Conservation (phyloP, 2,329 filamentous ascomycete genomes). For the Chrysosporium queenslandicum region DNA sequence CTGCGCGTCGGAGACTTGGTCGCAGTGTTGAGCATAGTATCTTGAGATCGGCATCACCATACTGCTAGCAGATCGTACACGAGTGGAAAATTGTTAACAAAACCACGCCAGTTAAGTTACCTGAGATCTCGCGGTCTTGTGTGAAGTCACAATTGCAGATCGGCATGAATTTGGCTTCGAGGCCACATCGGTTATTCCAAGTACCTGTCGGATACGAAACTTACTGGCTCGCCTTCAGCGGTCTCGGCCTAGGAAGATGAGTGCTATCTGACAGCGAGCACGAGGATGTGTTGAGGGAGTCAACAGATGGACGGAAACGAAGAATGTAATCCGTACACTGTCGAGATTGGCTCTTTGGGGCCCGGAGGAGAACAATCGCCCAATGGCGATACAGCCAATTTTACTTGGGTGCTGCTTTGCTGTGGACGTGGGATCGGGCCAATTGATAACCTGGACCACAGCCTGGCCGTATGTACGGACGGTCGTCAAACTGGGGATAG, state of each 20-base stretch:
- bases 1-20: constrained; percentile 1
- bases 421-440: background rate
- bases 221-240: background rate
- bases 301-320: too few species aligned
- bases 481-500: background rate
- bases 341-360: background rate
- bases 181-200: background rate
- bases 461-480: background rate
- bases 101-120: background rate
- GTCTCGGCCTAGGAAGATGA: background rate
- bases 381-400: too few species aligned
- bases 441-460: background rate
- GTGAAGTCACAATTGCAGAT: background rate
- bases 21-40: constrained; percentile 2
- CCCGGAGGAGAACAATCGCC: too few species aligned
- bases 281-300: background rate
- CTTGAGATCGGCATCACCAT: constrained; percentile 5
- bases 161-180: background rate
- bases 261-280: background rate
- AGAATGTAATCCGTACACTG: background rate
- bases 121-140: background rate
- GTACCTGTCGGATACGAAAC: background rate
- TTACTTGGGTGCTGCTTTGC: background rate
- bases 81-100: background rate
- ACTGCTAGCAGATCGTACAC: background rate